Evolutionary conservation across 2,329 filamentous ascomycete species (phyloP), one percentile per base, ranked within the genome.

Genomic region (Paracorniculantispora psalliotae): DNA sequence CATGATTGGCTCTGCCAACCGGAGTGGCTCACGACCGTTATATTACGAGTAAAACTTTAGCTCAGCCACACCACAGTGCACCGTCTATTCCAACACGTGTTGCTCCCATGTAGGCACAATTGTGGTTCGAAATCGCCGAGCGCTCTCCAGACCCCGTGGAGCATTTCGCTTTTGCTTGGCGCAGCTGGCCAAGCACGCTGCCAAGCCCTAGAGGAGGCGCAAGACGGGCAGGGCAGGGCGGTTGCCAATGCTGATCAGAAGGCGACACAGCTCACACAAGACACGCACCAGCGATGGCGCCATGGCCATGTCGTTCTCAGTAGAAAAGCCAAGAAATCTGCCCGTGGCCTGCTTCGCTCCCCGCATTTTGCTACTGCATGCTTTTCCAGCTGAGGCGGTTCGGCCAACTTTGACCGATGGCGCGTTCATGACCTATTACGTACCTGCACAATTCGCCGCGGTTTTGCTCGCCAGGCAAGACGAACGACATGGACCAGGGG

Each of bases 191-290:
- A 57, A 50, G 54, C 21, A 25, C 13, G 15, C 46, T 23, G 53
- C 54, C 54, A 57, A 50, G 54, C 21, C 28, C 54, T 8, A 44
- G 43, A 28, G 25, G 46, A 57, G 46, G 54, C 54, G 54, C 46
- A 50, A 50, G 26, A 44, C 54, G 30, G 46, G 33, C 30, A 49
- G 30, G 46, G 33, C 30, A 49, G 25, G 26, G 26, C 25, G 46
- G 25, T 33, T 54, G 52, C 41, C 41, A 47, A 55, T 55, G 52
- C 28, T 55, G 52, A 55, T 55, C 52, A 13, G 15, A 37, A 12
- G 2, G 19, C 28, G 25, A n/a, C n/a, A 12, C 2, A 25, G 19
- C 51, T 44, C 23, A 50, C 19, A 12, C 51, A 19, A 44, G 28
- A 23, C 30, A 12, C 10, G 25, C 25, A 6, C 21, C 19, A 39